Base-by-base conservation (phyloP, 2,329 filamentous ascomycete genomes). In the Ilyonectria robusta region DNA sequence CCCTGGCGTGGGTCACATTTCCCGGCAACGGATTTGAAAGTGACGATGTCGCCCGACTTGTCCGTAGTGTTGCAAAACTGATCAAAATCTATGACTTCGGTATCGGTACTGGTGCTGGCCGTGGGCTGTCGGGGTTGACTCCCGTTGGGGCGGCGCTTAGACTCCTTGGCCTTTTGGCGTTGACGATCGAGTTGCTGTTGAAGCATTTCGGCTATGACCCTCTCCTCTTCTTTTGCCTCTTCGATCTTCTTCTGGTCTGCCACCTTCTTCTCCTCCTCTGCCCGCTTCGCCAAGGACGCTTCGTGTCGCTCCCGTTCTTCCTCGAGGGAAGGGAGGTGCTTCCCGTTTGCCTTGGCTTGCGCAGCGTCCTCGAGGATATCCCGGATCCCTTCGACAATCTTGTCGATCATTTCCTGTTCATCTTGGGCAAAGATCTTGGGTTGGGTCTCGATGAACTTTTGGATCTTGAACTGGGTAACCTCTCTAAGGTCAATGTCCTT, bases 341-440 rank as follows among this genome's bases (percentile, higher is more conserved):
- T 88, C 35, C 94, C 93, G 62, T 91, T 89, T 54, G 92, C 91
- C 72, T 93, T 93, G 31, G 91, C 90, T 71, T 91, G 86, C 1
- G 94, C 93, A n/a, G 94, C 94, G 78, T 97, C 93, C 80, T 98
- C 94, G 4, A 98, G 86, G 10, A 95, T 91, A 53, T 91, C 90
- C 9, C 94, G 91, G 55, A 93, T 89, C 3, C 88, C 89, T 69
- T 89, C 88, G 10, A 95, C 84, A 35, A 97, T 85, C 62, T 89
- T 86, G 76, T 91, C 86, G 44, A 91, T 83, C 85, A 91, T 91
- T 66, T 87, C 85, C 69, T 89, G 84, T 63, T 86, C 85, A 63
- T 85, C 84, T 31, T 81, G 81, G 33, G 84, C 85, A 66, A 89
- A 84, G 31, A 86, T 77, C 59, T 83, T 86, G 1, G 89, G 88